Evolutionary conservation across 2,329 filamentous ascomycete genomes (phyloP).

Genomic region (Colletotrichum ledebouriae): DNA sequence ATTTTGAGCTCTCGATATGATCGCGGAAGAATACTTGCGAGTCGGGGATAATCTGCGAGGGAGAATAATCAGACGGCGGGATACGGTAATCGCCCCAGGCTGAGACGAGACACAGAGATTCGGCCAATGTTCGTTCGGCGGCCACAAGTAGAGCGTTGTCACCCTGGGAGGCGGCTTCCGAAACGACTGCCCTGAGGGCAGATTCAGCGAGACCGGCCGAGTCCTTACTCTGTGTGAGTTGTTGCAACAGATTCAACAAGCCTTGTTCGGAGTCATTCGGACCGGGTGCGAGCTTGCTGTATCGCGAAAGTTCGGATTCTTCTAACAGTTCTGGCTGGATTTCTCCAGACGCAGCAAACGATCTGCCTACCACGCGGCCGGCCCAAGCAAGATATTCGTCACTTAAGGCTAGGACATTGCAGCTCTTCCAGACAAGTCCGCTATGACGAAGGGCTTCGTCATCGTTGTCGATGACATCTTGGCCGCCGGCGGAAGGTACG

Average conservation of each 20-base stretch:
- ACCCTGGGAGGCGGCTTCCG: constrained; percentile 62
- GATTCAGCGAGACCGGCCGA: constrained; percentile 71
- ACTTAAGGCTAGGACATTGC: constrained; percentile 73
- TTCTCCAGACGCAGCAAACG: constrained; percentile 82
- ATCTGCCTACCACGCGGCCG: constrained; percentile 84
- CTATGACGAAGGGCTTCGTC: constrained; percentile 72
- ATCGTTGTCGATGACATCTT: constrained; percentile 79
- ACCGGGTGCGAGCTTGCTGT: constrained; percentile 60
- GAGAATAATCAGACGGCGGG: constrained; percentile 64
- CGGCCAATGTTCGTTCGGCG: constrained; percentile 65
- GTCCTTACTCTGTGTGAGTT: constrained; percentile 70
- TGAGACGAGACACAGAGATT: constrained; percentile 66
- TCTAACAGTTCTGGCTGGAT: constrained; percentile 71
- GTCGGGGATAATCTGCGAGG: constrained; percentile 44
- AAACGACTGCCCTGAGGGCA: constrained; percentile 69
- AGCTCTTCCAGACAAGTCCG: constrained; percentile 81
- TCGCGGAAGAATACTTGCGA: constrained; percentile 53
- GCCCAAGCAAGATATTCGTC: constrained; percentile 86
- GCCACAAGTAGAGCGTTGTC: constrained; percentile 64
- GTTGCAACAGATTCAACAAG: constrained; percentile 72
- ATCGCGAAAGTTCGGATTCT: constrained; percentile 69
- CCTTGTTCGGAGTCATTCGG: constrained; percentile 72
- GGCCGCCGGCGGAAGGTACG: constrained; percentile 65
- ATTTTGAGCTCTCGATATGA: constrained; percentile 62
- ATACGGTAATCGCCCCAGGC: constrained; percentile 69